A percentile compares a stretch with the other conserved stretches of the same genome.
These are phyloP conservation scores for Torulaspora pretoriensis DNA, from an alignment of 1,139 yeast species.

Conservation along the genomic window DNA sequence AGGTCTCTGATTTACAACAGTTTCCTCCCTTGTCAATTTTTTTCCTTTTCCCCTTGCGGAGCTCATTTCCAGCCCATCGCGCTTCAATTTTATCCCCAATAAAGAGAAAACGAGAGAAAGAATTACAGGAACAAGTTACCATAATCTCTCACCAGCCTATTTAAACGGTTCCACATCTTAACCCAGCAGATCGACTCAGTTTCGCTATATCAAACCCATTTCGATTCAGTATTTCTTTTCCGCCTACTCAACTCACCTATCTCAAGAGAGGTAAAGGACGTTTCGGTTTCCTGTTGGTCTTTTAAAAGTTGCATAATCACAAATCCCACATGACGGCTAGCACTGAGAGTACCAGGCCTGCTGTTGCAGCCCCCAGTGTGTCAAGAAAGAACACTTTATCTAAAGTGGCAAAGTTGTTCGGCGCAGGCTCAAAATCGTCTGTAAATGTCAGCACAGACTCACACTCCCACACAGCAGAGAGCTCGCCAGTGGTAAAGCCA, in stretches of 20 bases:
- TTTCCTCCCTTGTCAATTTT: not conserved
- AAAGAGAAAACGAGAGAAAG: not conserved
- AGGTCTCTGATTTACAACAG: too few species aligned
- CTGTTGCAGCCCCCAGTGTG: conserved; percentile 6
- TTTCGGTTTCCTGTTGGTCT: not conserved
- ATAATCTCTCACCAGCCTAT: not conserved
- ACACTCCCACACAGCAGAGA: not conserved
- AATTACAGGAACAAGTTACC: not conserved
- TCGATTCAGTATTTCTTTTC: not conserved
- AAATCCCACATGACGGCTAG: conserved; percentile 2
- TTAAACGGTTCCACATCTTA: too few species aligned
- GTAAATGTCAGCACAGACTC: conserved; percentile 4
- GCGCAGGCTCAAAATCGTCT: conserved; percentile 9
- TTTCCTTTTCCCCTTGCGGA: not conserved
- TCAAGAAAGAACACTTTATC: conserved; percentile 14
- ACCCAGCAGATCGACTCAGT: too few species aligned
- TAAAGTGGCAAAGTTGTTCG: conserved; percentile 14
- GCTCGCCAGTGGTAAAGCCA: not conserved
- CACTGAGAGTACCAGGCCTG: conserved; percentile 2
- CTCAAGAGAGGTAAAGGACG: not conserved
- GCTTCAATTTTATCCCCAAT: not conserved
- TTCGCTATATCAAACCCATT: not conserved
- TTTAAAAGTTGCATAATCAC: not conserved
- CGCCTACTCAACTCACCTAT: too few species aligned
- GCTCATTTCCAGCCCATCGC: not conserved